Evolutionary conservation across 2,329 filamentous ascomycete species (phyloP), one percentile per base, ranked within the genome.

Genomic region (Dactylellina cionopaga): DNA sequence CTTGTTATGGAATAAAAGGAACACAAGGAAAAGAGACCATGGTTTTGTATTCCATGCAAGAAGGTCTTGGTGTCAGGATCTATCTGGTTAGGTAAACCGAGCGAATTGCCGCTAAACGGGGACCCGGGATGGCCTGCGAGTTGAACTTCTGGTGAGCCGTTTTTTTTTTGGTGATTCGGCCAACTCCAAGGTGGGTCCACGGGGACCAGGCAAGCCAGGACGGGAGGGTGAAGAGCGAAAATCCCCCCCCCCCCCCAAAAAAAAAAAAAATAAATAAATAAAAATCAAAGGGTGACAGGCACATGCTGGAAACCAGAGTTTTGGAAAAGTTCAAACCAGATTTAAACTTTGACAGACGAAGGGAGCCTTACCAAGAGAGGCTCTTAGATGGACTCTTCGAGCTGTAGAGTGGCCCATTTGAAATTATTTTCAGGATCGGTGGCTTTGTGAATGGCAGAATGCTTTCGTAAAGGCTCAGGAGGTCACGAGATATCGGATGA

Each of bases 11-110:
- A 27, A 43, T 51, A 31, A 46, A 49, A 25, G 31, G n/a, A 51
- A 49, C 47, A 24, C 39, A 49, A 47, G 31, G 41, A 19, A 25
- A 15, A 15, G 47, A 31, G 47, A 19, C 37, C 44, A 37, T 65
- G 59, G 54, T 68, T 68, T 68, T 52, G n/a, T 44, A 60, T 46
- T 59, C 52, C 52, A n/a, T n/a, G n/a, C n/a, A n/a, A 41, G 10
- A 6, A 29, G n/a, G 27, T 49, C 41, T 31, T 56, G 29, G 41
- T 55, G 31, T 59, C 33, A 41, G 37, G 46, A 59, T 44, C 43
- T 33, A 43, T 58, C 39, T 70, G 56, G 49, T 63, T 56, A 70
- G 65, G 33, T n/a, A n/a, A n/a, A 55, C 51, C 51, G 51, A 55
- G 10, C 25, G 19, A 56, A 55, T 62, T 47, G 46, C 31, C 25